Percentiles rank a stretch among this genome's conserved stretches.
phyloP scores from a whole-genome alignment of 176 grass and related monocot genomes.

The Luzula sylvatica region DNA sequence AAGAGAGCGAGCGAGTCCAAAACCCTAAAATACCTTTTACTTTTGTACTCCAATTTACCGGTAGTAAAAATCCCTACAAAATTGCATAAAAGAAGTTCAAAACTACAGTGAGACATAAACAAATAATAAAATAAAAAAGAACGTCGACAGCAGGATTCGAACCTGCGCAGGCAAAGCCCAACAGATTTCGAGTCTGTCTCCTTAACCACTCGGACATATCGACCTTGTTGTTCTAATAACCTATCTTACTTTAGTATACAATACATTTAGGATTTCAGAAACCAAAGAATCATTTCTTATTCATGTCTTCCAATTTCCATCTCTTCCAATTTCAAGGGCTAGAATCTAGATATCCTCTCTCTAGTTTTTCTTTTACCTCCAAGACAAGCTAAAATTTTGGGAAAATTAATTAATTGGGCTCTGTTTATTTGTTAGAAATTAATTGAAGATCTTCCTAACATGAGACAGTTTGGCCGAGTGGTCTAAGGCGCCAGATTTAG shows the following conservation, averaged over 20 bases:
- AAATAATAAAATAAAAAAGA: too few species aligned
- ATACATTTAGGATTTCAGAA: too few species aligned
- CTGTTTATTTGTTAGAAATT: too few species aligned
- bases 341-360: constrained; percentile 39
- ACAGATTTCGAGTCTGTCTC: constrained; percentile 39
- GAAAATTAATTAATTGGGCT: too few species aligned
- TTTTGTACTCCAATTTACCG: too few species aligned
- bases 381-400: constrained; percentile 51
- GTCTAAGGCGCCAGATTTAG: constrained; percentile 65
- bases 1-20: too few species aligned
- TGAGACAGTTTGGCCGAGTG: constrained; percentile 48
- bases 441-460: too few species aligned
- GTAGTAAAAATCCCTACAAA: too few species aligned
- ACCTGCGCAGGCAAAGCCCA: constrained; percentile 54
- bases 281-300: constrained; percentile 87
- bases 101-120: too few species aligned
- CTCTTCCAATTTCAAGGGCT: constrained; percentile 51
- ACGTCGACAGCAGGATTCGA: constrained; percentile 63
- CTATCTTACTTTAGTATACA: too few species aligned
- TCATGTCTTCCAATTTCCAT: constrained; percentile 72
- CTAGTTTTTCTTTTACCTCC: constrained; percentile 62
- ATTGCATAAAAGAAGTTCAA: too few species aligned
- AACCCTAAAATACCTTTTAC: too few species aligned
- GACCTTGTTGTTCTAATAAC: background rate
- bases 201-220: constrained; percentile 35